Evolutionary conservation across 331 rosid genomes (phyloP), one percentile per base, ranked within the genome.

Genomic region (Rhamnella rubrinervis): DNA sequence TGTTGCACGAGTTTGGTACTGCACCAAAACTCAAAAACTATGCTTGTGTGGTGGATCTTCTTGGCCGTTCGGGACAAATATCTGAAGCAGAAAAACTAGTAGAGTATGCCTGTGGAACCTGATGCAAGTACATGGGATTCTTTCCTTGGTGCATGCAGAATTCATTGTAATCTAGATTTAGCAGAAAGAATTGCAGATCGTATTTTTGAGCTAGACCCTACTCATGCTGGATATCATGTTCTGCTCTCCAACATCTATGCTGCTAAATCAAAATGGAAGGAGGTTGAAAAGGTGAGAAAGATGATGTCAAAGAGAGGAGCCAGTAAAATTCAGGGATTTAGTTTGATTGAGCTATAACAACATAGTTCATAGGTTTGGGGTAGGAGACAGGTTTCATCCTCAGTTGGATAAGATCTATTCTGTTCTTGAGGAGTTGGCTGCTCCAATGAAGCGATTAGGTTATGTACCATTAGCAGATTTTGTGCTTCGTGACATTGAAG

Each of bases 401-500:
- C 82, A 67, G 49, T 52, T 64, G 3, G 49, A 31, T 14, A 37
- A 28, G 61, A 78, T 61, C 60, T 31, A 35, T 19, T 57, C 20
- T 17, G 15, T 44, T 19, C 73, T 68, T 12, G 73, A 23, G 2
- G 65, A 68, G 64, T 28, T 68, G 39, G 64, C 56, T 46, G 55
- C 40, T 51, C 64, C 73, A 17, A 40, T 68, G 73, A 56, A 57
- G 18, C 63, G 65, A 4, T n/a, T 57, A 13, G 56, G 65, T 46
- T 57, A 56, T 37, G 63, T 26, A 15, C 64, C 73, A 44, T 41
- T 31, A 63, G 78, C 84, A 69, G 85, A 86, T 56, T 86, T 80
- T 76, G 86, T 76, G 67, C 82, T 84, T 41, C 89, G 86, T 71
- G 92, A 86, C 78, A 77, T 78, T 71, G 88, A 82, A 67, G 81